Conservation (phyloP, 1,284 basidiomycete species). For the Cystobasidium sp. region DNA sequence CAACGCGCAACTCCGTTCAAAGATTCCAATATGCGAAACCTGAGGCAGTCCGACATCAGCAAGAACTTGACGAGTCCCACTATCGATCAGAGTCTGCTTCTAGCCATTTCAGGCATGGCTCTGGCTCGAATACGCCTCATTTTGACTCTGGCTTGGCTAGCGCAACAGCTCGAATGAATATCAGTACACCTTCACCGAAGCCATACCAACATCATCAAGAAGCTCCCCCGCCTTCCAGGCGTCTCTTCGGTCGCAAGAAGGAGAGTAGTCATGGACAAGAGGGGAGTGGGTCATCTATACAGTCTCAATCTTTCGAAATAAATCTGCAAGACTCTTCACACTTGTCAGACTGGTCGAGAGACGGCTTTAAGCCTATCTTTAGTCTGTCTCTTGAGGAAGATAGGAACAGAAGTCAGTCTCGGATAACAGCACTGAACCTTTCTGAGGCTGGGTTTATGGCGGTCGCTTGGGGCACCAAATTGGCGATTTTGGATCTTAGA, state of each 20-base stretch:
- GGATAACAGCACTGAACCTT: conserved; percentile 14
- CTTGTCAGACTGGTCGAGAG: conserved; percentile 26
- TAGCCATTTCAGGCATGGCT: neutral
- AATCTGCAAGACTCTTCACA: conserved; percentile 17
- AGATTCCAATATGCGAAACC: conserved; percentile 36
- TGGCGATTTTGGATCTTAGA: conserved; percentile 39
- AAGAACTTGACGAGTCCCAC: conserved; percentile 13
- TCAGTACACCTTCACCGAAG: conserved; percentile 8
- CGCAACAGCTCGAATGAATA: neutral
- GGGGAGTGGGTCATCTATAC: conserved; percentile 1
- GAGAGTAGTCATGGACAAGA: neutral
- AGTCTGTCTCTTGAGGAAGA: conserved; percentile 3
- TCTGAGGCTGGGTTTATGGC: conserved; percentile 41
- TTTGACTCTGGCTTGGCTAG: neutral
- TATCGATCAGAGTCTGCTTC: conserved; percentile 6
- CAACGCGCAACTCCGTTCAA: neutral
- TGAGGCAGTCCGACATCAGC: conserved; percentile 9
- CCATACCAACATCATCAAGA: neutral
- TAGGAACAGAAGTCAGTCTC: neutral
- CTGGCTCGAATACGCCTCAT: neutral
- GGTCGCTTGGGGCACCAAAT: conserved; percentile 22
- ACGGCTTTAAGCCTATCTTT: conserved; percentile 37
- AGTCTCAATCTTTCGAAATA: conserved; percentile 15
- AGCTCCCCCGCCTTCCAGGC: neutral
- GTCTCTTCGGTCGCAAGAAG: conserved; percentile 18